Base-by-base conservation (phyloP, 176 grass and related monocot genomes). In the Phragmites australis region DNA sequence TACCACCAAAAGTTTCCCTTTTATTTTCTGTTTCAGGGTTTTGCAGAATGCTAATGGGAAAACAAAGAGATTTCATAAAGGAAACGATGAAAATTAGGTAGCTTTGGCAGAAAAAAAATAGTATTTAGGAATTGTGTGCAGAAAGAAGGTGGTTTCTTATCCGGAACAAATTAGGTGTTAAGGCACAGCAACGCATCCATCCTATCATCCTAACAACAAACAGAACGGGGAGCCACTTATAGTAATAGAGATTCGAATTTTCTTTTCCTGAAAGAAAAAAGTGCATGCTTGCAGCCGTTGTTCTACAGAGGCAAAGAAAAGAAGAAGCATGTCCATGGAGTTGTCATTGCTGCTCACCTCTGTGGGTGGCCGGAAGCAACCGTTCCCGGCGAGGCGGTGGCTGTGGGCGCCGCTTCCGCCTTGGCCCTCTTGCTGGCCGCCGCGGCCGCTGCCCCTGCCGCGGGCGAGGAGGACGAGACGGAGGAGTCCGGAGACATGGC, bases 401-500 rank as follows among this genome's bases (percentile, higher is more conserved):
- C 82, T 10, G 77, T 50, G 72, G 72, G 45, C 1, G 81, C 50
- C 21, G 45, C 66, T 19, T 58, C 71, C 18, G 66, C 43, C 45
- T 81, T 74, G 31, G 87, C 72, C 66, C 80, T 70, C 55, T 80
- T 77, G 60, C 57, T 83, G 15, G 72, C 78, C 21, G 70, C 53
- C 50, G 66, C 27, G 54, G 66, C n/a, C 23, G 52, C n/a, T 18
- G 75, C 23, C 15, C 53, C 64, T 30, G 80, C 52, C n/a, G 75
- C 80, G 2, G 80, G 80, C 46, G 87, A 90, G 39, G 87, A 87
- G 14, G 84, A 93, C 0, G 87, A 87, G 14, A 89, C 87, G 22
- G 87, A 93, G 56, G 91, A 93, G 52, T 86, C 82, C 49, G 84
- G 81, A 0, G 91, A 89, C 70, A 80, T 47, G 58, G 77, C 76